Base-by-base conservation (phyloP, 345 rosid species). In the Microcos paniculata region DNA sequence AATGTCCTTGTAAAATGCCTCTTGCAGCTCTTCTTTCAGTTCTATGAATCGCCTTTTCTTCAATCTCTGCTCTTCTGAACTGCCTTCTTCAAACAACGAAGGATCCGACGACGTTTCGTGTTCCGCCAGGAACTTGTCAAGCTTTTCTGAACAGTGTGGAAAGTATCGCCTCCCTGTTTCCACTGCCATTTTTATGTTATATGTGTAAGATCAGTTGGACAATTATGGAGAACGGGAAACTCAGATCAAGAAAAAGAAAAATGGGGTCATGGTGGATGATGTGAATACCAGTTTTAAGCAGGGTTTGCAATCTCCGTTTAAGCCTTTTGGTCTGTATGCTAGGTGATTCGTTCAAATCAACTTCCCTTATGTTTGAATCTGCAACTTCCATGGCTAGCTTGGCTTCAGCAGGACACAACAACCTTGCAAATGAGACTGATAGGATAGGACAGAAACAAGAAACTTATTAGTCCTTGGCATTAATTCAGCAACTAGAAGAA, bases 321-420 rank as follows among this genome's bases (percentile, higher is more conserved):
- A 82, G 74, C 49, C 62, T 14, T 67, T 62, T 63, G 4, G 82
- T 74, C 59, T 64, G 76, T 9, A 53, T 19, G 26, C 75, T 7
- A 21, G 83, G 76, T 10, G 79, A 74, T 80, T 85, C 83, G 6
- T 85, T 85, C 74, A 75, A 72, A 56, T 82, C 77, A 52, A 79
- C 83, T 67, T 82, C 80, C 56, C 78, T 78, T 53, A 28, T 38
- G 42, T 59, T 78, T 49, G 77, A 71, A 38, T 80, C 78, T 3
- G 88, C 87, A 26, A 67, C 75, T 71, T 83, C 84, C 87, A 84
- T 85, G 3, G 90, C 90, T 33, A 79, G 51, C 78, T 62, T 85
- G 59, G 87, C 87, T 79, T 87, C 88, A 1, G 79, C 69, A 13
- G 90, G 90, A 71, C 80, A 87, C 30, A 82, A 55, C 77, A 79